Evolutionary conservation across 805 yeast genomes (phyloP).

Genomic region (Metschnikowia colocasiae): DNA sequence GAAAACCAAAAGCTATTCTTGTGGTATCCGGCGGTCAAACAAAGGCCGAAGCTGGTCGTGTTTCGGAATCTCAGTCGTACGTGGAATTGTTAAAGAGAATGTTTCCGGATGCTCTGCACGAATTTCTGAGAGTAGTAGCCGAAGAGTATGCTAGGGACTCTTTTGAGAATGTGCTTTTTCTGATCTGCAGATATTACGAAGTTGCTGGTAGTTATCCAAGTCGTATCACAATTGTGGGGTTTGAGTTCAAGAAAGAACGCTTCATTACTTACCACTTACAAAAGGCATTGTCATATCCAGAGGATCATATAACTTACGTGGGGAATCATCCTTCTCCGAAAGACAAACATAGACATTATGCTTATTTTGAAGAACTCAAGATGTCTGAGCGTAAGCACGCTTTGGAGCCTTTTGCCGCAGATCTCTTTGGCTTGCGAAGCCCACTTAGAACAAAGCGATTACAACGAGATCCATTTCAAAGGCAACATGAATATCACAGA

Average conservation of each 20-base stretch:
- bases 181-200: constrained; percentile 52
- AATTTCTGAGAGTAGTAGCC: constrained; percentile 32
- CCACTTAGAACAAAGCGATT: constrained; percentile 46
- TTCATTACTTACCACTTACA: constrained; percentile 53
- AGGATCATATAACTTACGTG: constrained; percentile 41
- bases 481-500: constrained; percentile 35
- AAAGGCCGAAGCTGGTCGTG: constrained; percentile 48
- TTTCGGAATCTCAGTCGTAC: constrained; percentile 63
- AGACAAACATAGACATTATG: constrained; percentile 16
- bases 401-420: constrained; percentile 46
- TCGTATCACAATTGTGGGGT: constrained; percentile 59
- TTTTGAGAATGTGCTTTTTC: constrained; percentile 68
- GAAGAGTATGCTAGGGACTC: constrained; percentile 81
- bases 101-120: neutral
- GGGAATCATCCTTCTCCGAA: constrained; percentile 57
- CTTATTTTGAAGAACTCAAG: constrained; percentile 47
- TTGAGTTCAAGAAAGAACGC: constrained; percentile 65
- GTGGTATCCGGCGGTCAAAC: constrained; percentile 73
- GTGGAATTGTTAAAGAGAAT: constrained; percentile 40
- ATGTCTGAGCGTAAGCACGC: constrained; percentile 53
- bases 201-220: constrained; percentile 46
- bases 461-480: constrained; percentile 54
- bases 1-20: constrained; percentile 30
- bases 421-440: constrained; percentile 54
- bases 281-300: constrained; percentile 44